Percentiles rank a stretch among this genome's conserved stretches.
These are phyloP conservation scores for Acanthamoeba royreba DNA, from an alignment of 208 protist species.

Conservation along the genomic window DNA sequence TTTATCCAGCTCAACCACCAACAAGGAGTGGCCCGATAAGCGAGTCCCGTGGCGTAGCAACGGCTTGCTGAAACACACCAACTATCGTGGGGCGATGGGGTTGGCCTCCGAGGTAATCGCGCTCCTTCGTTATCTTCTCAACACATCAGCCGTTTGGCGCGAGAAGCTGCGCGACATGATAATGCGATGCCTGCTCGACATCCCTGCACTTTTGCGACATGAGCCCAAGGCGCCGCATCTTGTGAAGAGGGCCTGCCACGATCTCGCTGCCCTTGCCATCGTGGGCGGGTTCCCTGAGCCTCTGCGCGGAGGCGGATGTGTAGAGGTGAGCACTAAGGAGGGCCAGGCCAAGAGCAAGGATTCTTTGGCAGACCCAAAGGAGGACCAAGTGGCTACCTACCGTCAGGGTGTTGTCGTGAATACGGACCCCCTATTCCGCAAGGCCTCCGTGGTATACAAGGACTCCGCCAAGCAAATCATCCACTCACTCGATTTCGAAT, in stretches of 20 bases:
- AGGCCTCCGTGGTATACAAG: neutral
- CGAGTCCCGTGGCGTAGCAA: neutral
- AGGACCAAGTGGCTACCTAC: neutral
- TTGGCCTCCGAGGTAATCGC: slow-evolving; percentile 27
- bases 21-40: too few relatives aligned
- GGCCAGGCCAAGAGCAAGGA: too few relatives aligned
- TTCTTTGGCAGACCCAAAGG: too few relatives aligned
- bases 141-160: neutral
- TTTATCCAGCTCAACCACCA: too few relatives aligned
- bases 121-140: neutral
- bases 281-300: slow-evolving; percentile 30
- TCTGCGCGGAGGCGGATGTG: neutral
- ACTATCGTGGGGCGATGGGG: neutral
- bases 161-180: neutral
- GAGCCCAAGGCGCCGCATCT: neutral
- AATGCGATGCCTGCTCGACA: neutral
- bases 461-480: neutral
- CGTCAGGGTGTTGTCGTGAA: neutral
- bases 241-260: neutral
- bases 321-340: slow-evolving; percentile 5
- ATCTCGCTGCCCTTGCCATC: neutral
- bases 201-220: neutral
- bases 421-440: neutral
- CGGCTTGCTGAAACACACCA: neutral
- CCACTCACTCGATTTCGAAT: neutral